Evolutionary conservation across 179 eudicot genomes (phyloP), one percentile per base, ranked within the genome.

Genomic region (Beta macrorhiza): DNA sequence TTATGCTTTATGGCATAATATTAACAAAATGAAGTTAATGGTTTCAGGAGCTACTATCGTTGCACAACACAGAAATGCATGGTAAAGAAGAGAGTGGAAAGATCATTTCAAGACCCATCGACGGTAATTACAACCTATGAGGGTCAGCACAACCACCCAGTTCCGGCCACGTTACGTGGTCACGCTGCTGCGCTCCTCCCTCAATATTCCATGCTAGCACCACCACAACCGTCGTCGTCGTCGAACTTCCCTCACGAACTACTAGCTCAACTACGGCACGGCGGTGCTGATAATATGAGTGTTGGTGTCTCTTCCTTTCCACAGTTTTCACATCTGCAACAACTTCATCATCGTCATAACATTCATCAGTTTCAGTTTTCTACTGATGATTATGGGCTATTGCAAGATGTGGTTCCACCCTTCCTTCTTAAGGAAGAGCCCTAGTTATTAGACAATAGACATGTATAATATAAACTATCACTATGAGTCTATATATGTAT

Each of bases 41-140:
- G 13, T 76, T 83, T 80, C 88, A 95, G 98, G 86, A 95, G 98
- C 89, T 95, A 95, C 80, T 95, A 95, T 64, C 72, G 94, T 63
- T 95, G 98, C 90, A 95, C 98, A 6, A 91, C 97, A 16, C 97
- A 92, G 61, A 91, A 90, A 72, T 95, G 98, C 87, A 74, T 79
- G 16, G 98, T 95, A 78, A 95, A 95, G 90, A 95, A 95, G 69
- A 85, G 97, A 8, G 97, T 95, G 16, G 98, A 95, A 84, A 82
- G 98, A 79, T 95, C 98, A 56, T 91, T 76, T 82, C 85, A 95
- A 64, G 97, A 95, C 83, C 97, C 98, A 4, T 73, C 97, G 0
- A 87, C 83, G 1, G 98, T 95, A 57, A 89, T 95, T 65, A 93
- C 98, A 8, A 92, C 98, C n/a, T 95, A 95, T 44, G 98, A 95